Evolutionary conservation across 495 filamentous ascomycete genomes (phyloP), one percentile per base, ranked within the genome.

Genomic region (Hypoxylon perforatum): DNA sequence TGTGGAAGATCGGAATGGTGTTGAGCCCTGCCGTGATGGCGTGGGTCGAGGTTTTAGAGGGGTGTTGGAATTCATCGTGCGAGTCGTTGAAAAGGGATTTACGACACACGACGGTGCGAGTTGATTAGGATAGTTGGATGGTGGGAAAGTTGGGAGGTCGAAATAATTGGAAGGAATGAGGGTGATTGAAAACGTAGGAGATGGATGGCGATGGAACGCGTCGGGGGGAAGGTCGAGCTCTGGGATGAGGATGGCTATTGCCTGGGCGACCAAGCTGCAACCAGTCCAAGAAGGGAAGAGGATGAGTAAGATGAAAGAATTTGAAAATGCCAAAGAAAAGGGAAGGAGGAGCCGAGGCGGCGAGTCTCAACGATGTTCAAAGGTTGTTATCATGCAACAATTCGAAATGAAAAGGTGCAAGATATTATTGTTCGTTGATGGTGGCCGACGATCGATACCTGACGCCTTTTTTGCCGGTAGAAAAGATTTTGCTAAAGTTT

Each of bases 1-100:
- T 35, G 66, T 25, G 18, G 69, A 68, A 61, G 72, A 75, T 36
- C 72, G 70, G 47, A 73, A 75, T 22, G 72, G 72, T n/a, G 72
- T 70, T 44, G 69, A 75, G 47, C 72, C 72, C 49, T 65, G 72
- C 28, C 73, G 66, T 36, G 69, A 69, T 52, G 72, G 72, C 12
- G 66, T 53, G 14, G 72, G 69, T 51, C 72, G 72, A 57, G 69
- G 47, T 39, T 75, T 75, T 42, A 70, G 62, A 45, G 72, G 72
- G 12, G 70, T 75, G 9, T 21, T 56, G 19, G 65, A 61, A 65
- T 56, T 67, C 72, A 75, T 73, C n/a, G 19, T 65, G 50, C 18
- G 54, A n/a, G 28, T 21, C 46, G 30, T 21, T 35, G 17, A 48
- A 50, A 49, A 19, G 28, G 15, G 22, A 15, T 23, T 57, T 65